phyloP scores from a whole-genome alignment of 495 filamentous ascomycete species.

The Tetracladium marchalianum region DNA sequence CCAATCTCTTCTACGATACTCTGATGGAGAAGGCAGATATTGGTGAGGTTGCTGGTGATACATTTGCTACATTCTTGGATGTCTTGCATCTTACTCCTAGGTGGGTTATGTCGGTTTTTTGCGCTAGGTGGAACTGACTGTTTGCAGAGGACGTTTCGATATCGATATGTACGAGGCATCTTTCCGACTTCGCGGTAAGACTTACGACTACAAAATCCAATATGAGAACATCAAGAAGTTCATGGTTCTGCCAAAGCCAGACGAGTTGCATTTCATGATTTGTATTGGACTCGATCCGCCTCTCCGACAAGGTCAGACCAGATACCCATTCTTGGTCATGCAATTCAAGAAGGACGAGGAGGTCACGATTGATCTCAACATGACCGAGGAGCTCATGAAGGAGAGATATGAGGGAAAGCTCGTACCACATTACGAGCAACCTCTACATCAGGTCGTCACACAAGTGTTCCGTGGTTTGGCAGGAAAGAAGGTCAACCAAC shows the following conservation, averaged over 20 bases:
- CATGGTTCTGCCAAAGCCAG: conserved; percentile 93
- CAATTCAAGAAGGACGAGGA: conserved; percentile 98
- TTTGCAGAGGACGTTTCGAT: conserved; percentile 87
- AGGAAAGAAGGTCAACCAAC: conserved; percentile 86
- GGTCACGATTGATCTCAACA: conserved; percentile 90
- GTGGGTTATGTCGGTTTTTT: conserved; percentile 35
- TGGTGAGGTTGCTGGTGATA: conserved; percentile 94
- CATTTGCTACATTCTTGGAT: conserved; percentile 93
- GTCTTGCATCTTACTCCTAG: conserved; percentile 95
- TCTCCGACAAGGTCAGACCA: conserved; percentile 91
- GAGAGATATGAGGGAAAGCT: conserved; percentile 86
- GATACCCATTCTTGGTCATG: conserved; percentile 99
- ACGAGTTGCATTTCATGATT: conserved; percentile 90
- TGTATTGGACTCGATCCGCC: conserved; percentile 94
- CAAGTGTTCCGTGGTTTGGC: conserved; percentile 90
- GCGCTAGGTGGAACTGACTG: conserved; percentile 22
- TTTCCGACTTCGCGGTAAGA: conserved; percentile 95
- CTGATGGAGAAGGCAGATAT: conserved; percentile 99
- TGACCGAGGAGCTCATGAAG: conserved; percentile 79
- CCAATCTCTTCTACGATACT: conserved; percentile 91
- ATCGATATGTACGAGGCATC: conserved; percentile 99
- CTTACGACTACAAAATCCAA: conserved; percentile 99
- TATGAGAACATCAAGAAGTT: conserved; percentile 98
- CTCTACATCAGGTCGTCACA: conserved; percentile 81
- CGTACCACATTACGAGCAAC: conserved; percentile 77